These are phyloP conservation scores for Geosmithia putterillii DNA, from an alignment of 2,329 filamentous ascomycete genomes.

Conservation along the genomic window DNA sequence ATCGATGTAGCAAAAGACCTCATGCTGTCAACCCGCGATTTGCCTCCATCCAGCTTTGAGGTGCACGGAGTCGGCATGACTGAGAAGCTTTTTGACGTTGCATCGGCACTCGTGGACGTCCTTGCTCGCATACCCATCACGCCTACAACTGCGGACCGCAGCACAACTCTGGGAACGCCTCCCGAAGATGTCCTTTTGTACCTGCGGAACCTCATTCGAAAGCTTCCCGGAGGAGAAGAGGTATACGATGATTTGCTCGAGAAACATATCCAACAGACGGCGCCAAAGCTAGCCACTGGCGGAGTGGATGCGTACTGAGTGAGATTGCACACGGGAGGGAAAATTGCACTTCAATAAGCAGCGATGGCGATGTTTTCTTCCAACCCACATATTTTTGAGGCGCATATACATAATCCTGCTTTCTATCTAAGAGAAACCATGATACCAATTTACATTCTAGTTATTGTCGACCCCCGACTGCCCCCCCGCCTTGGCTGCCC, in stretches of 20 bases:
- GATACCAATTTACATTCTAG: background rate
- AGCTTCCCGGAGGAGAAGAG: constrained; percentile 21
- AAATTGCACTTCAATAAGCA: no score
- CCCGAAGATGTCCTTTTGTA: constrained; percentile 25
- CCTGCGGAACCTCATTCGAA: constrained; percentile 20
- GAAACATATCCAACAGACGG: constrained; percentile 24
- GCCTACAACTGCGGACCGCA: constrained; percentile 11
- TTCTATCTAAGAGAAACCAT: background rate
- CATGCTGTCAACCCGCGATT: constrained; percentile 21
- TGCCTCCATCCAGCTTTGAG: constrained; percentile 23
- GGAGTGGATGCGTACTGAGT: background rate
- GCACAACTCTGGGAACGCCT: constrained; percentile 10
- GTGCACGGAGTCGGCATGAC: constrained; percentile 32
- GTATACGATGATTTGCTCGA: constrained; percentile 25
- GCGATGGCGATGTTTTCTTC: no score
- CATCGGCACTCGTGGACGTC: constrained; percentile 30
- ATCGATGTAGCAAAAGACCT: constrained; percentile 27
- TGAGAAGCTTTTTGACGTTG: constrained; percentile 32
- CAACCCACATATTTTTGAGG: no score
- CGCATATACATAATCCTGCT: background rate
- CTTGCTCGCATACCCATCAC: constrained; percentile 25
- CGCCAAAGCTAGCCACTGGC: constrained; percentile 11
- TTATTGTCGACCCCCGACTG: constrained; percentile 1
- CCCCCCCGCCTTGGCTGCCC: background rate
- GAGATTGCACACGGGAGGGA: background rate